phyloP scores from a whole-genome alignment of 345 rosid genomes.

The Bruguiera gymnorhiza region DNA sequence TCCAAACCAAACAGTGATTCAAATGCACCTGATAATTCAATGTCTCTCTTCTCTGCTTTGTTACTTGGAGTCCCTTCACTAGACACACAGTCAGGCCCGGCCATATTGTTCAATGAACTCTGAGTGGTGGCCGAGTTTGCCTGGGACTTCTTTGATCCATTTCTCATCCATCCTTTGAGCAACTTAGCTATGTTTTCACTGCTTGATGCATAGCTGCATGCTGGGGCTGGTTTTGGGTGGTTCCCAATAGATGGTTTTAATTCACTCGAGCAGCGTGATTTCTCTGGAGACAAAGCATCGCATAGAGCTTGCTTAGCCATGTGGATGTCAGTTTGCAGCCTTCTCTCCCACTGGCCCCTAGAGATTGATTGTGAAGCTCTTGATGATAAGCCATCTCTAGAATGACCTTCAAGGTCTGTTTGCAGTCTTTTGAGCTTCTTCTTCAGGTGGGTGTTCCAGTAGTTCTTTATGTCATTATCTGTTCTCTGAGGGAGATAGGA shows the following conservation, averaged over 20 bases:
- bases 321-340: conserved; percentile 84
- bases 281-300: conserved; percentile 71
- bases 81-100: conserved; percentile 24
- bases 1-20: conserved; percentile 45
- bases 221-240: conserved; percentile 16
- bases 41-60: conserved; percentile 22
- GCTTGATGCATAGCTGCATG: conserved; percentile 51
- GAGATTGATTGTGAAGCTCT: conserved; percentile 30
- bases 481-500: conserved; percentile 96
- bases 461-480: conserved; percentile 90
- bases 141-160: conserved; percentile 26
- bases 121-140: conserved; percentile 24
- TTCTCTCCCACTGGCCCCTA: conserved; percentile 81
- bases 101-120: conserved; percentile 23
- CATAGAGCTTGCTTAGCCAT: conserved; percentile 77
- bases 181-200: conserved; percentile 66
- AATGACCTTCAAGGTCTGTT: conserved; percentile 29
- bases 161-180: conserved; percentile 65
- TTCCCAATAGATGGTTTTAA: conserved; percentile 17
- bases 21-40: conserved; percentile 34
- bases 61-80: conserved; percentile 29
- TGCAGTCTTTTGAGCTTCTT: conserved; percentile 69
- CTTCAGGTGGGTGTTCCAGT: conserved; percentile 89
- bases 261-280: conserved; percentile 24
- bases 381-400: conserved; percentile 37